Evolutionary conservation across 257 asterid genomes (phyloP).

Genomic region (Capsicum baccatum): DNA sequence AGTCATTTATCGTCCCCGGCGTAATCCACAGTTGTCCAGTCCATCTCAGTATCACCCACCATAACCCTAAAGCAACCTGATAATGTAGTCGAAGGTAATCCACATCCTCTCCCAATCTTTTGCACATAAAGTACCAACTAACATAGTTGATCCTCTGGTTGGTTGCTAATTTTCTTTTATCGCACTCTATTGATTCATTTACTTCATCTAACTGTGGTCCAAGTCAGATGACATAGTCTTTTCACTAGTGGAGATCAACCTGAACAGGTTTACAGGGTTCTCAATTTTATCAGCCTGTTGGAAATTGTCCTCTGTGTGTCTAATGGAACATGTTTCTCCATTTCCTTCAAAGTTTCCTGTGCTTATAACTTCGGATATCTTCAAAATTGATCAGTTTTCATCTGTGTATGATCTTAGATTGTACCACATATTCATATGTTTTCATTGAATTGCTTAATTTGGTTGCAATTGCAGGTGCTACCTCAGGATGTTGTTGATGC

Average conservation of each 20-base stretch:
- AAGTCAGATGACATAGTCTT: not conserved
- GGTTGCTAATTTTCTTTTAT: not conserved
- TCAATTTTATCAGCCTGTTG: not conserved
- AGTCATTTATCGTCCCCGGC: not conserved
- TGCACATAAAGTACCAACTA: not conserved
- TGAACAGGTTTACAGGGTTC: not conserved
- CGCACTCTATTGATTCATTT: not conserved
- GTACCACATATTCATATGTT: not conserved
- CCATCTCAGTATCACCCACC: not conserved
- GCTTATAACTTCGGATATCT: not conserved
- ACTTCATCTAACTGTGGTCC: not conserved
- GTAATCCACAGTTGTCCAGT: not conserved
- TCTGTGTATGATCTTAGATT: not conserved
- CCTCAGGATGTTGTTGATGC: constrained; percentile 49
- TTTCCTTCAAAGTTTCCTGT: constrained; percentile 5
- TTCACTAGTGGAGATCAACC: not conserved
- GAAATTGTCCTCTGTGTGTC: not conserved
- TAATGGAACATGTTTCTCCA: not conserved
- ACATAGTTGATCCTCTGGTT: constrained; percentile 4
- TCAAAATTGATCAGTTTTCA: not conserved
- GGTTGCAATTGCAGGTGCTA: constrained; percentile 47
- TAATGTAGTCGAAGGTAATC: not conserved
- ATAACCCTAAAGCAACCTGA: constrained; percentile 15
- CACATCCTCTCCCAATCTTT: constrained; percentile 3
- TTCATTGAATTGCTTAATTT: constrained; percentile 11